Percentiles rank a stretch among this genome's conserved stretches.
Conservation (phyloP, 352 stramenopile genomes). For the Pythium insidiosum region DNA sequence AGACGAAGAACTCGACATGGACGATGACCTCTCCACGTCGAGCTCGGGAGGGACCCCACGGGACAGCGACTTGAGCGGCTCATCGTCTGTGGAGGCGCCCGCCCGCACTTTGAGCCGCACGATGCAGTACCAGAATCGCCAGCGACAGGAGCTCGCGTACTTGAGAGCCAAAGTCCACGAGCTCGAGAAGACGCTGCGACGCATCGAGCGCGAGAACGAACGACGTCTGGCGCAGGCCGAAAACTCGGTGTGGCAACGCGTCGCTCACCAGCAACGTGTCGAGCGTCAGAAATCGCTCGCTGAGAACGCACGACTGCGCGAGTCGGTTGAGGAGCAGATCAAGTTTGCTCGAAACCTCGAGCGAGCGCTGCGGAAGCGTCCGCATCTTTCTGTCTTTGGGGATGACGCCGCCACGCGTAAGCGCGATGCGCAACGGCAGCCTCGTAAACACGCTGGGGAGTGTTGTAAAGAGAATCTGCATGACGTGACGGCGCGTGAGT, state of each 20-base stretch:
- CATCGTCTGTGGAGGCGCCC: no score
- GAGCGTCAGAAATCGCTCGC: slow-evolving; percentile 21
- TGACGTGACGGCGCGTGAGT: slow-evolving; percentile 12
- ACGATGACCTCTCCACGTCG: background rate
- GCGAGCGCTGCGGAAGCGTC: slow-evolving; percentile 25
- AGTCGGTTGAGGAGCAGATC: slow-evolving; percentile 22
- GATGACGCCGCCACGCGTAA: background rate
- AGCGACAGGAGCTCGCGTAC: slow-evolving; percentile 29
- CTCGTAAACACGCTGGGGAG: background rate
- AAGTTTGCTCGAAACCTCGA: slow-evolving; percentile 26
- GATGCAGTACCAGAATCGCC: slow-evolving; percentile 21
- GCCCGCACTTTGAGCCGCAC: no score
- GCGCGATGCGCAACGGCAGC: background rate
- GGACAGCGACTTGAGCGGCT: no score
- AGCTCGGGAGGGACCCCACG: no score
- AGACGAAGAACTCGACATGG: background rate
- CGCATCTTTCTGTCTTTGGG: slow-evolving; percentile 15
- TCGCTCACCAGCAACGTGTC: slow-evolving; percentile 28
- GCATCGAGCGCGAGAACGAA: slow-evolving; percentile 17
- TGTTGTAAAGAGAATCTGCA: slow-evolving; percentile 17
- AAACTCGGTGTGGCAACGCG: slow-evolving; percentile 25
- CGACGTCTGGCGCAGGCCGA: slow-evolving; percentile 7
- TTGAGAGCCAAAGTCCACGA: slow-evolving; percentile 25
- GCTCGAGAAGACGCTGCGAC: slow-evolving; percentile 18
- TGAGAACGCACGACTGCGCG: slow-evolving; percentile 27